Evolutionary conservation across 257 asterid genomes (phyloP).

Genomic region (Solanum dulcamara): DNA sequence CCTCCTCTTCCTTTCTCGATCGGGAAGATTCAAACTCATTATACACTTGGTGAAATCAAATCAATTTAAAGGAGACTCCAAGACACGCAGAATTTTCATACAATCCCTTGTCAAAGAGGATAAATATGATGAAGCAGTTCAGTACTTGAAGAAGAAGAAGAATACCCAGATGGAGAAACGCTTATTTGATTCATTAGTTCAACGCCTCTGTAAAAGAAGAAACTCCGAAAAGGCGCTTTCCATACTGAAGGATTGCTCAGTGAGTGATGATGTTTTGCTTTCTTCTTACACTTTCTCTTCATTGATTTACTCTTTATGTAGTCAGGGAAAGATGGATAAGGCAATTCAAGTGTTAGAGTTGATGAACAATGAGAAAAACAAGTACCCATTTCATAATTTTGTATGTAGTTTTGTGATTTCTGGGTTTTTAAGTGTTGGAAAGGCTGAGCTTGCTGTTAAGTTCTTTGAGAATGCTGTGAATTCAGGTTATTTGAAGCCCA

Average conservation of each 20-base stretch:
- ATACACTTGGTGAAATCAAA: slow-evolving; percentile 32
- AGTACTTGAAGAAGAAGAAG: slow-evolving; percentile 18
- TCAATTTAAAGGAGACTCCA: slow-evolving; percentile 25
- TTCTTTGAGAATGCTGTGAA: slow-evolving; percentile 60
- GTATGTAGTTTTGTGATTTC: slow-evolving; percentile 68
- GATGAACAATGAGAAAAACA: slow-evolving; percentile 38
- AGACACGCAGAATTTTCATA: slow-evolving; percentile 24
- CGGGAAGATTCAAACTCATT: slow-evolving; percentile 32
- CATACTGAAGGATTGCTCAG: slow-evolving; percentile 28
- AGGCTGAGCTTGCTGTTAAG: slow-evolving; percentile 57
- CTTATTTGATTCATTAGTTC: slow-evolving; percentile 38
- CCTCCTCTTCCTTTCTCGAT: slow-evolving; percentile 35
- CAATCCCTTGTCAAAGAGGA: slow-evolving; percentile 41
- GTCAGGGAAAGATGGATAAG: slow-evolving; percentile 43
- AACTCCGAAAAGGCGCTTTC: slow-evolving; percentile 52
- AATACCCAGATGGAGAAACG: slow-evolving; percentile 11
- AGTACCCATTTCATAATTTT: slow-evolving; percentile 53
- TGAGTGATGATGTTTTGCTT: slow-evolving; percentile 22
- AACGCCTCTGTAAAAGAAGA: slow-evolving; percentile 32
- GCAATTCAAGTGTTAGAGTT: slow-evolving; percentile 53
- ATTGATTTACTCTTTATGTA: slow-evolving; percentile 40
- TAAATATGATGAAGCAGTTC: slow-evolving; percentile 41
- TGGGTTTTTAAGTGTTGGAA: slow-evolving; percentile 60
- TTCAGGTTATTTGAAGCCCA: slow-evolving; percentile 39
- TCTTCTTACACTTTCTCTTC: slow-evolving; percentile 54